Base-by-base conservation (phyloP, 148 eudicot genomes). In the Dysphania ambrosioides region DNA sequence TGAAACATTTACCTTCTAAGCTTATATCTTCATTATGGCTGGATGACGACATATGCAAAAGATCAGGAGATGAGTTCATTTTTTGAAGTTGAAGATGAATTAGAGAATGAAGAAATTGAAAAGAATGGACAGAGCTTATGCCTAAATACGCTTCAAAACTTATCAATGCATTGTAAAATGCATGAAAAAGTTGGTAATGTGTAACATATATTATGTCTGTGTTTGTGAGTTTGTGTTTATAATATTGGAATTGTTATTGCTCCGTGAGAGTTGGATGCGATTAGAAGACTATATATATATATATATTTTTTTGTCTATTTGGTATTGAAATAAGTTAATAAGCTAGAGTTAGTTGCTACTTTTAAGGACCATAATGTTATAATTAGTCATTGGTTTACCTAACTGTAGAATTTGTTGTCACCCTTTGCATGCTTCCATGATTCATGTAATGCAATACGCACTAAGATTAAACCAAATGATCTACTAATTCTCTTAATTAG, bases 1-100 rank as follows among this genome's bases (percentile, higher is more conserved):
- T 27, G 12, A 21, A 66, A 21, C 36, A 56, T 38, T 35, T 70
- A 93, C 98, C 98, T 87, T 93, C 97, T 77, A 93, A 82, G 79
- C 87, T 88, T 4, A 81, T 49, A 83, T 88, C 91, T 13, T 87
- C 88, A 8, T 34, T 58, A 24, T 31, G 53, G n/a, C 59, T 61
- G 34, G 58, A 23, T 15, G 78, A 40, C 40, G 78, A 40, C 40
- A 83, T 15, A 19, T 91, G 84, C 41, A 72, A 44, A 55, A 87
- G 79, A 42, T 86, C 82, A 8, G 94, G 92, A 35, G 90, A 82
- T 27, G 94, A 89, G 76, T 75, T 93, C 35, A 0, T 27, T 26
- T 15, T n/a, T 24, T 49, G 29, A 26, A n/a, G 53, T 35, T 18
- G 27, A 72, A 58, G 12, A 58, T 57, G 56, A 51, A 16, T 2